Conservation (phyloP, 768 basidiomycete genomes). For the Xerocomus brunneocitrinus region DNA sequence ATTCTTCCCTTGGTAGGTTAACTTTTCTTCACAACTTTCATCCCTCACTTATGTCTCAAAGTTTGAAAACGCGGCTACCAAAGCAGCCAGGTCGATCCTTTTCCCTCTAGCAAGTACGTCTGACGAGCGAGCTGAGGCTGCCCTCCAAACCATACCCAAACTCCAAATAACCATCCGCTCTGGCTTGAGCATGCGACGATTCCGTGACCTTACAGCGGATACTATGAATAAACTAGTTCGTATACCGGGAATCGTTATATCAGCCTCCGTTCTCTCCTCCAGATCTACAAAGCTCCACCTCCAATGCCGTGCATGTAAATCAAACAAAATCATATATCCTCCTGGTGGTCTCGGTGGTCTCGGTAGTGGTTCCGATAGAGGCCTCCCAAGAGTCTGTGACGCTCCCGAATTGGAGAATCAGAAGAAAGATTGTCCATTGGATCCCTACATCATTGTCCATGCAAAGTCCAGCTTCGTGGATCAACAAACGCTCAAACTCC, state of each 20-base stretch:
- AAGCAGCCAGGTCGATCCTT: constrained; percentile 76
- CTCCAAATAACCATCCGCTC: constrained; percentile 87
- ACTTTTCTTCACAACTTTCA: background rate
- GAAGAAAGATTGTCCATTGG: constrained; percentile 91
- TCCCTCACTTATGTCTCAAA: constrained; percentile 28
- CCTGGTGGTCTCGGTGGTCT: constrained; percentile 76
- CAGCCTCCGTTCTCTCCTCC: constrained; percentile 89
- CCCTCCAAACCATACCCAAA: constrained; percentile 53
- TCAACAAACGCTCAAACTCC: constrained; percentile 93
- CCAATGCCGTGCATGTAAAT: constrained; percentile 88
- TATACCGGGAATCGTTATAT: constrained; percentile 96
- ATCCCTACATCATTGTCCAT: constrained; percentile 94
- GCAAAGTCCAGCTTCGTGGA: constrained; percentile 93
- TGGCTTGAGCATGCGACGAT: constrained; percentile 90
- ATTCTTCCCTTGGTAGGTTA: constrained; percentile 74
- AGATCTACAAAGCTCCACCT: constrained; percentile 89
- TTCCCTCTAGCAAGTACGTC: constrained; percentile 66
- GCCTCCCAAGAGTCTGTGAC: constrained; percentile 84
- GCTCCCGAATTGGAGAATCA: constrained; percentile 75
- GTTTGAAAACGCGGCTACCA: constrained; percentile 91
- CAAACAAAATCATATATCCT: constrained; percentile 74
- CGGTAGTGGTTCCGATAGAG: constrained; percentile 81
- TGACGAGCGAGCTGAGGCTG: constrained; percentile 42
- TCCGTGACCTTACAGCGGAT: constrained; percentile 89
- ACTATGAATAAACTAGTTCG: constrained; percentile 96